phyloP scores from a whole-genome alignment of 257 asterid species.

The Asclepias syriaca region DNA sequence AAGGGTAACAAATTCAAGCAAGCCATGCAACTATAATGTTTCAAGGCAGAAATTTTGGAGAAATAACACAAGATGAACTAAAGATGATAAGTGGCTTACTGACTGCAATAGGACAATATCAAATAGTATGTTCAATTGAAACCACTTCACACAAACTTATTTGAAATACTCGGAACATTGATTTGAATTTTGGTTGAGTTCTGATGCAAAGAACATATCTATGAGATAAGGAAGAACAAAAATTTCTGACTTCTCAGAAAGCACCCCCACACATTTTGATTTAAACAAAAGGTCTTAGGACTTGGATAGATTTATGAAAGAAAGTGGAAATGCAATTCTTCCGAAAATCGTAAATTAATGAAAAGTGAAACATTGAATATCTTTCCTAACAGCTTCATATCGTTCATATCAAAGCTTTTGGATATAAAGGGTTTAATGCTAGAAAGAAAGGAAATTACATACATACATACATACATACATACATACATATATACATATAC shows the following conservation, averaged over 20 bases:
- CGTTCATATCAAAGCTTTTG: background rate
- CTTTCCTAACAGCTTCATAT: background rate
- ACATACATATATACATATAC: no score
- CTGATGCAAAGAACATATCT: background rate
- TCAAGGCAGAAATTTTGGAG: background rate
- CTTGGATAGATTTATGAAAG: background rate
- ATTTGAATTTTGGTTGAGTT: background rate
- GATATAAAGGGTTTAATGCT: no score
- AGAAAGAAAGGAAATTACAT: background rate
- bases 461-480: no score
- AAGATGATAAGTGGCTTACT: background rate
- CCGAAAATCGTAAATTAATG: background rate
- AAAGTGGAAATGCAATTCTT: background rate
- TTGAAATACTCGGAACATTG: background rate
- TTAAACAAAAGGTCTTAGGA: background rate
- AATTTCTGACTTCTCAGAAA: background rate
- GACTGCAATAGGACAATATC: background rate
- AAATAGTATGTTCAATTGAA: background rate
- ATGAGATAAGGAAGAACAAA: no score
- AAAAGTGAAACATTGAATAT: background rate
- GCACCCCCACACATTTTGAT: background rate
- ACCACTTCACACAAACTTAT: background rate
- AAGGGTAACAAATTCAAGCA: no score
- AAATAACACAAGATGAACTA: background rate
- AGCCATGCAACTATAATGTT: background rate